Conservation (phyloP, 2,329 filamentous ascomycete species). For the Pseudocercospora crystallina region DNA sequence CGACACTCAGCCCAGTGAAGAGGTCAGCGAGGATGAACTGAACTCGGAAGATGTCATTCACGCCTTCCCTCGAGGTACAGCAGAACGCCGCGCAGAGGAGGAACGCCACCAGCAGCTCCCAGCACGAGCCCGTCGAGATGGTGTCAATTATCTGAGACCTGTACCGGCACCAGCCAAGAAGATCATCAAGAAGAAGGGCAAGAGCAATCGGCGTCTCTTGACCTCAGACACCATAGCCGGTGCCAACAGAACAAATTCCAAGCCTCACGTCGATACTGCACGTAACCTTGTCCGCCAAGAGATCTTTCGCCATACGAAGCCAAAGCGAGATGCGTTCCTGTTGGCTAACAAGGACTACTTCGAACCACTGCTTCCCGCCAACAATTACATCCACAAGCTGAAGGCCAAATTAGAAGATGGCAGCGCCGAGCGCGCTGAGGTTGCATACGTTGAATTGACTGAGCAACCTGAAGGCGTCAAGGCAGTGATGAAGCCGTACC, state of each 20-base stretch:
- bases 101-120: constrained; percentile 20
- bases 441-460: constrained; percentile 43
- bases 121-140: constrained; percentile 25
- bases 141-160: constrained; percentile 25
- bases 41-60: constrained; percentile 25
- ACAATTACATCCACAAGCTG: constrained; percentile 46
- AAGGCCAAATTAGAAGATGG: constrained; percentile 16
- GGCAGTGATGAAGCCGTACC: constrained; percentile 54
- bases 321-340: constrained; percentile 48
- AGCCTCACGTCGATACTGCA: constrained; percentile 35
- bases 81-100: neutral
- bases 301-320: constrained; percentile 44
- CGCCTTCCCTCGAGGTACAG: neutral
- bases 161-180: constrained; percentile 9
- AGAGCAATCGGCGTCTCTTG: constrained; percentile 13
- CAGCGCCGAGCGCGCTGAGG: constrained; percentile 21
- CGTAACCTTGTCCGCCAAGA: constrained; percentile 42
- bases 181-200: constrained; percentile 11
- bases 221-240: constrained; percentile 16
- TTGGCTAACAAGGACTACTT: constrained; percentile 48
- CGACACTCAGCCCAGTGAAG: neutral
- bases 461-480: constrained; percentile 47
- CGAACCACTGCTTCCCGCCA: constrained; percentile 46
- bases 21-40: constrained; percentile 27
- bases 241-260: neutral